Evolutionary conservation across 31 red algal genomes (phyloP).

Genomic region (Asparagopsis taxiformis): DNA sequence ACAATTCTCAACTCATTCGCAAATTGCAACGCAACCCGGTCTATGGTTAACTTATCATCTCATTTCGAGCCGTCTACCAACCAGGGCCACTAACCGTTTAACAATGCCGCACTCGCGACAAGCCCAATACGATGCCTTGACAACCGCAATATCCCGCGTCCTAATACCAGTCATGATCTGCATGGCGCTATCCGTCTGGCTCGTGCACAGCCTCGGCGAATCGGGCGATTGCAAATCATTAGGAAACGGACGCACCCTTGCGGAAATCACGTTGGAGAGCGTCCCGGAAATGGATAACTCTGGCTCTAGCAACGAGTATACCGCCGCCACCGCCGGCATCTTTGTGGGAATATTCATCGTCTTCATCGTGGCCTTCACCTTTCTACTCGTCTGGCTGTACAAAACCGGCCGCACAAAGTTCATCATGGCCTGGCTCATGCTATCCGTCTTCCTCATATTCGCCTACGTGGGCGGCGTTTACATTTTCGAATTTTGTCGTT

Average conservation of each 20-base stretch:
- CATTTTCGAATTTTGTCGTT: slow-evolving; percentile 78
- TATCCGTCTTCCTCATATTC: slow-evolving; percentile 72
- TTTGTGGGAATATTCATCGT: slow-evolving; percentile 68
- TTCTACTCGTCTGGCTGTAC: slow-evolving; percentile 75
- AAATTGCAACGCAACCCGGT: no score
- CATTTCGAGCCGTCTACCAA: no score
- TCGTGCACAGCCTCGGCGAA: slow-evolving; percentile 67
- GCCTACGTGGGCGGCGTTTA: slow-evolving; percentile 74
- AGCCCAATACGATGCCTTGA: slow-evolving; percentile 17
- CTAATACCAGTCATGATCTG: slow-evolving; percentile 78
- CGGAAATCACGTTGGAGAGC: slow-evolving; percentile 7
- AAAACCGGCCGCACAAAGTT: slow-evolving; percentile 49
- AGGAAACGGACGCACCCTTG: slow-evolving; percentile 10
- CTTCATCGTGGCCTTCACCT: slow-evolving; percentile 69
- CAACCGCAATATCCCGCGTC: slow-evolving; percentile 60
- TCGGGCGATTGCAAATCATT: slow-evolving; percentile 19
- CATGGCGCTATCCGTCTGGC: slow-evolving; percentile 78
- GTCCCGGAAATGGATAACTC: neutral
- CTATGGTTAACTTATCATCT: no score
- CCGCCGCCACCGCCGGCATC: slow-evolving; percentile 14
- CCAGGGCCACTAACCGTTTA: no score
- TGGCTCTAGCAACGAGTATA: neutral
- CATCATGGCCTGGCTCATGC: slow-evolving; percentile 66
- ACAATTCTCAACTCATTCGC: no score
- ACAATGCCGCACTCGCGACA: neutral